These are phyloP conservation scores for Striga asiatica DNA, from an alignment of 257 asterid species.

Conservation along the genomic window DNA sequence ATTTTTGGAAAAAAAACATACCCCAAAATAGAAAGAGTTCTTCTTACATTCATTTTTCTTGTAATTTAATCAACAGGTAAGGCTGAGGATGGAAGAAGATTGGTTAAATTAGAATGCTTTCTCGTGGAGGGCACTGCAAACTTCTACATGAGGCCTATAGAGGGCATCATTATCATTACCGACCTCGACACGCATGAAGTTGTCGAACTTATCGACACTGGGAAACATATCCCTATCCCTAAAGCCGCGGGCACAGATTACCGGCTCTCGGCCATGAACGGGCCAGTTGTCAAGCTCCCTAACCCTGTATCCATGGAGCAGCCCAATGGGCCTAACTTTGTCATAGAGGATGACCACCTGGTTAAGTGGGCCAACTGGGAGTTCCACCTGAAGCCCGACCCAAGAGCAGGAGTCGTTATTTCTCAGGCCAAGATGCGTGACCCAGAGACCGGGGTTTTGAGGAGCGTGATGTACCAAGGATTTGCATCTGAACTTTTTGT, in stretches of 20 bases:
- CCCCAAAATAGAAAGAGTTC: neutral
- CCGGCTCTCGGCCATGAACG: conserved; percentile 17
- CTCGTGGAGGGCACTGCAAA: conserved; percentile 44
- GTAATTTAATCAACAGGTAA: conserved; percentile 26
- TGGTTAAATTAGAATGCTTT: conserved; percentile 51
- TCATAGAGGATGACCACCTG: conserved; percentile 45
- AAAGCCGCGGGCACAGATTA: conserved; percentile 48
- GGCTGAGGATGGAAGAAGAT: conserved; percentile 50
- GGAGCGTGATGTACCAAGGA: conserved; percentile 85
- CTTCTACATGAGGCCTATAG: conserved; percentile 81
- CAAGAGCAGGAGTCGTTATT: conserved; percentile 74
- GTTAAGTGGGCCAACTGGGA: conserved; percentile 98
- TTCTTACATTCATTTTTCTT: too few relatives aligned
- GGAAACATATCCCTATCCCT: conserved; percentile 62
- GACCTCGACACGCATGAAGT: conserved; percentile 46
- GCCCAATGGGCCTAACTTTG: conserved; percentile 89
- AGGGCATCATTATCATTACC: conserved; percentile 41
- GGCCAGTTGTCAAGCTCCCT: conserved; percentile 31
- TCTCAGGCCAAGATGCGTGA: conserved; percentile 59
- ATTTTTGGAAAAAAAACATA: too few relatives aligned
- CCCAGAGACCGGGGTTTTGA: conserved; percentile 45
- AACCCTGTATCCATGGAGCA: conserved; percentile 75
- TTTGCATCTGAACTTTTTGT: conserved; percentile 77
- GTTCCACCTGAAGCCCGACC: conserved; percentile 84
- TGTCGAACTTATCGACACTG: conserved; percentile 36